These are phyloP conservation scores for Aspergillus nomiae DNA, from an alignment of 2,329 filamentous ascomycete genomes.

Conservation along the genomic window DNA sequence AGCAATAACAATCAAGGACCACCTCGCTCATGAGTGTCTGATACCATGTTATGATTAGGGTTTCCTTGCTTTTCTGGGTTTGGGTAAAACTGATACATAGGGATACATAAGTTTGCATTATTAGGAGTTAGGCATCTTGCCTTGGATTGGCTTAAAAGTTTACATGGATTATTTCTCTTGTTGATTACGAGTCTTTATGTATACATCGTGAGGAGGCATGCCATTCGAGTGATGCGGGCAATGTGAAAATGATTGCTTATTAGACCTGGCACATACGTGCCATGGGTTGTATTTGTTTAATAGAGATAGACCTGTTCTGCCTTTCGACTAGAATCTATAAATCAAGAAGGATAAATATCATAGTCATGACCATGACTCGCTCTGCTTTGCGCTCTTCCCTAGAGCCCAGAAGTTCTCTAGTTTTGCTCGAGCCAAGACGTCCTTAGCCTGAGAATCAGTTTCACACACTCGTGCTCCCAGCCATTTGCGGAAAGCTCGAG, in stretches of 20 bases:
- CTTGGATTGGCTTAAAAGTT: slow-evolving; percentile 10
- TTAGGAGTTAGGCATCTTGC: slow-evolving; percentile 12
- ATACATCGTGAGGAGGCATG: not conserved
- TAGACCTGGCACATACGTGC: slow-evolving; percentile 2
- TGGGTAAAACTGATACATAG: slow-evolving; percentile 18
- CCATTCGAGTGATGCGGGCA: not conserved
- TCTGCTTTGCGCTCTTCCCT: slow-evolving; percentile 66
- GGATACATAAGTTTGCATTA: slow-evolving; percentile 4
- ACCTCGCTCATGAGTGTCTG: slow-evolving; percentile 26
- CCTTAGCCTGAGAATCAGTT: slow-evolving; percentile 84
- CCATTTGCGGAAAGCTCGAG: slow-evolving; percentile 82
- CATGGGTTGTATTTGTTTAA: not conserved
- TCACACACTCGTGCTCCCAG: slow-evolving; percentile 82
- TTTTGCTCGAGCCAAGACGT: slow-evolving; percentile 75
- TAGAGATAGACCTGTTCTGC: not conserved
- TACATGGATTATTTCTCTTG: not conserved
- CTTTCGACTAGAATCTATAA: not conserved
- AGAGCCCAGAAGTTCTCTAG: slow-evolving; percentile 95
- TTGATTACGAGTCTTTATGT: not conserved
- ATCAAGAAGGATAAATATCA: slow-evolving; percentile 13
- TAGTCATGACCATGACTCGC: slow-evolving; percentile 23
- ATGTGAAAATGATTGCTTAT: slow-evolving; percentile 4
- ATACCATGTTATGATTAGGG: slow-evolving; percentile 8
- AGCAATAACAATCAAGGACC: slow-evolving; percentile 37
- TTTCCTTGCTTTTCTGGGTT: slow-evolving; percentile 15